Conservation (phyloP, 495 filamentous ascomycete species). For the Talaromyces stipitatus region DNA sequence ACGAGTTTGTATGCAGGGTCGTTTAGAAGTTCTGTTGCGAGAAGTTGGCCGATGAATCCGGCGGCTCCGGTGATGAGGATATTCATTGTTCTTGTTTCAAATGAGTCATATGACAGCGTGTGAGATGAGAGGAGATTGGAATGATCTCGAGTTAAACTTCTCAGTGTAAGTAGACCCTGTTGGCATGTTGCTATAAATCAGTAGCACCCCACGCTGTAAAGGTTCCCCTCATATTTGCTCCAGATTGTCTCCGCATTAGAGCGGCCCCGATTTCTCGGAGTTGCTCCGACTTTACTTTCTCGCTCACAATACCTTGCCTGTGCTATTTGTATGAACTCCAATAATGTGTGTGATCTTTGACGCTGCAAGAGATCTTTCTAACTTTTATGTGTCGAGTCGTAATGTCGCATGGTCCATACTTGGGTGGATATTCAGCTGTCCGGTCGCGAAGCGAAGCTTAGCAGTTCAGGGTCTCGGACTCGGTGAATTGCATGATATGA, state of each 20-base stretch:
- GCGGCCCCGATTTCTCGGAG: neutral
- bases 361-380: no score
- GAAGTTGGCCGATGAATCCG: constrained; percentile 60
- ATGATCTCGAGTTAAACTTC: neutral
- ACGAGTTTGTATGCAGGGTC: constrained; percentile 46
- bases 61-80: constrained; percentile 64
- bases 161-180: no score
- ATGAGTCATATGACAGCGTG: neutral
- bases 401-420: no score
- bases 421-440: no score
- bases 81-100: constrained; percentile 37
- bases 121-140: neutral
- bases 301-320: neutral
- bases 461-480: no score
- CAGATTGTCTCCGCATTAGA: neutral
- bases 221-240: neutral
- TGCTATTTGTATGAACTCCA: no score
- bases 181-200: neutral
- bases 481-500: no score
- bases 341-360: no score
- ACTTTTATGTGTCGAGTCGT: no score
- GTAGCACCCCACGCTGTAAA: neutral
- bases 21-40: constrained; percentile 52
- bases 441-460: no score
- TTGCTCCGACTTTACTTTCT: neutral